phyloP scores from a whole-genome alignment of 331 rosid genomes.

The Pyrus hybrid region DNA sequence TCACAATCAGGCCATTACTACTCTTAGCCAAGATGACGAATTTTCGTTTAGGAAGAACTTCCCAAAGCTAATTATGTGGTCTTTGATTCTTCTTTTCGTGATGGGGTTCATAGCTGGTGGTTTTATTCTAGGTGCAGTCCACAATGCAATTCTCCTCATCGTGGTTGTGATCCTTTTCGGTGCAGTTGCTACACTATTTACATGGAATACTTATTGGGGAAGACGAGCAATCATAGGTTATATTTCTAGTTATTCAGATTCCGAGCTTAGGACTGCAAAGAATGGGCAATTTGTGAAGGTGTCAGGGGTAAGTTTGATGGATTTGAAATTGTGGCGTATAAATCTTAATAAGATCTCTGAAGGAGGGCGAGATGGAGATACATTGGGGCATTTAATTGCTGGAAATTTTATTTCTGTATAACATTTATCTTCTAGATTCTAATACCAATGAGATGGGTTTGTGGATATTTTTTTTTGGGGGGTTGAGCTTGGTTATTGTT shows the following conservation, averaged over 20 bases:
- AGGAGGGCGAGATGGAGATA: background rate
- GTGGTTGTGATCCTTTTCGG: too few species aligned
- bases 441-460: background rate
- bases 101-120: constrained; percentile 99
- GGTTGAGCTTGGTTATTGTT: background rate
- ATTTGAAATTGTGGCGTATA: background rate
- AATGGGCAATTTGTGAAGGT: constrained; percentile 96
- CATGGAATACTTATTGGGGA: constrained; percentile 89
- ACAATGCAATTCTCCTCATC: constrained; percentile 76
- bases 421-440: background rate
- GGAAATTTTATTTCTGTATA: background rate
- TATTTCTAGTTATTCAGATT: constrained; percentile 73
- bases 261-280: constrained; percentile 92
- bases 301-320: constrained; percentile 75
- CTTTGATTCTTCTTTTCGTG: constrained; percentile 77
- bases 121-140: constrained; percentile 95
- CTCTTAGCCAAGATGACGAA: constrained; percentile 57
- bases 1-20: constrained; percentile 79
- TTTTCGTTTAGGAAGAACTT: constrained; percentile 82
- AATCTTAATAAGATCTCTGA: background rate
- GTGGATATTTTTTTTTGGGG: background rate
- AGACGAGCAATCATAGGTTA: constrained; percentile 70
- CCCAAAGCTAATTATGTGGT: constrained; percentile 89
- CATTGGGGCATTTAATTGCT: background rate
- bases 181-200: too few species aligned